Base-by-base conservation (phyloP, 208 protist genomes). In the Trypanosoma platydactyli region DNA sequence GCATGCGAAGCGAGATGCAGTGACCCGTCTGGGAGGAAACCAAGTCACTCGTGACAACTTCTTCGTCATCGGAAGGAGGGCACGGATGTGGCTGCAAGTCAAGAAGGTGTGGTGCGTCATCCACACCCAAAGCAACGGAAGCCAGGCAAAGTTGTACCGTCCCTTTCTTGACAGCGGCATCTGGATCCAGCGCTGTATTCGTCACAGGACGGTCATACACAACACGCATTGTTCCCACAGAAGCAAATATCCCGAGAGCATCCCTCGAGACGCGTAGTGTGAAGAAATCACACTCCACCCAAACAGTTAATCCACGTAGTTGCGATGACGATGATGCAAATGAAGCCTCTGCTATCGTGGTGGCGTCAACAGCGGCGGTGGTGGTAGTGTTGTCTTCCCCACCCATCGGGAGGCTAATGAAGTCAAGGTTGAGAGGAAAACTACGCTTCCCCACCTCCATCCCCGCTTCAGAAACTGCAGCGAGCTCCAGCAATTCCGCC, bases 51-150 rank as follows among this genome's bases (percentile, higher is more conserved):
- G 44, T 16, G 16, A 2, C 44, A 3, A 22, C 12, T 24, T 16
- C 44, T 2, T 48, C 44, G 13, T 16, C 13, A 5, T 1, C 44
- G 12, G 18, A 2, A 16, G 5, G 9, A 49, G 46, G 20, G 11
- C 7, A 57, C 16, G 16, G 22, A 54, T 54, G 5, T 16, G 64
- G 64, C 11, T 45, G 54, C 29, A 71, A 24, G 25, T 56, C 20
- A 30, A 71, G 24, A 24, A 71, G 12, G 33, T 71, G 55, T 27
- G 40, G 12, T 35, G 45, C 33, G 11, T 63, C 30, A 46, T 71
- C 64, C 30, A 61, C 56, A 15, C 64, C 64, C 1, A 71, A 33
- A 20, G 45, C 42, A 48, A 71, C 45, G 60, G 38, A 71, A 41
- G 16, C 33, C 5, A 61, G 30, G 42, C n/a, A 57, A 3, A 54